Evolutionary conservation across 2,329 filamentous ascomycete genomes (phyloP).

Genomic region (Exophiala sp.): DNA sequence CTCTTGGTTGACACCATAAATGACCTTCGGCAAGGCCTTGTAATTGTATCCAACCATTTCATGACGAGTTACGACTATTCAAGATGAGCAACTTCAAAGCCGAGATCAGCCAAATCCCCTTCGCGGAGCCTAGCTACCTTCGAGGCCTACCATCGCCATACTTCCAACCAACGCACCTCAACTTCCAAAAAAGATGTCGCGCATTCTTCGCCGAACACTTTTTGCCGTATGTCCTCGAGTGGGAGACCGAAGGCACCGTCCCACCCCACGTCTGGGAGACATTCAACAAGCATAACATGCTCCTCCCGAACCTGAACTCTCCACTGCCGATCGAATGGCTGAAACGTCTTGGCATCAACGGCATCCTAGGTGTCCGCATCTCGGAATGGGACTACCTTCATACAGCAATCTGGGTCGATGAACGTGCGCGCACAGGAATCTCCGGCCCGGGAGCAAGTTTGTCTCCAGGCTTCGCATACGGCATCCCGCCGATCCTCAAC

Average conservation of each 20-base stretch:
- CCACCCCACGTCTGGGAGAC: conserved; percentile 61
- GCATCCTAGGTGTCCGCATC: conserved; percentile 63
- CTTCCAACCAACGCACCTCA: conserved; percentile 61
- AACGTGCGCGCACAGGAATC: conserved; percentile 65
- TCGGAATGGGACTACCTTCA: conserved; percentile 73
- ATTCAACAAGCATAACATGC: conserved; percentile 64
- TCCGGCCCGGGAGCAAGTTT: conserved; percentile 55
- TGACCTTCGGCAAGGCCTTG: no score
- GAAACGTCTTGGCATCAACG: conserved; percentile 61
- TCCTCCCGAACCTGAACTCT: conserved; percentile 64
- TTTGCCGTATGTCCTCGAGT: conserved; percentile 60
- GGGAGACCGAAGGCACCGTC: conserved; percentile 63
- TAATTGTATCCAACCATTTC: no score
- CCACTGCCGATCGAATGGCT: conserved; percentile 67
- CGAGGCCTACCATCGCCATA: conserved; percentile 67
- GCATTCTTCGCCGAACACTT: conserved; percentile 63
- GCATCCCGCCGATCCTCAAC: conserved; percentile 66
- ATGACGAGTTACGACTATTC: not conserved
- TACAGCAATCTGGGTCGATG: conserved; percentile 65
- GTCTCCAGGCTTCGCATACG: conserved; percentile 69
- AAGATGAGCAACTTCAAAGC: not conserved
- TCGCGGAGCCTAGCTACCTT: conserved; percentile 70
- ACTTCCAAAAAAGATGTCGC: conserved; percentile 65
- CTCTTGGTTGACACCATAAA: no score
- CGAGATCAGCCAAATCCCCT: conserved; percentile 48